Conservation (phyloP, 306 rosid genomes). For the Coriaria nepalensis region DNA sequence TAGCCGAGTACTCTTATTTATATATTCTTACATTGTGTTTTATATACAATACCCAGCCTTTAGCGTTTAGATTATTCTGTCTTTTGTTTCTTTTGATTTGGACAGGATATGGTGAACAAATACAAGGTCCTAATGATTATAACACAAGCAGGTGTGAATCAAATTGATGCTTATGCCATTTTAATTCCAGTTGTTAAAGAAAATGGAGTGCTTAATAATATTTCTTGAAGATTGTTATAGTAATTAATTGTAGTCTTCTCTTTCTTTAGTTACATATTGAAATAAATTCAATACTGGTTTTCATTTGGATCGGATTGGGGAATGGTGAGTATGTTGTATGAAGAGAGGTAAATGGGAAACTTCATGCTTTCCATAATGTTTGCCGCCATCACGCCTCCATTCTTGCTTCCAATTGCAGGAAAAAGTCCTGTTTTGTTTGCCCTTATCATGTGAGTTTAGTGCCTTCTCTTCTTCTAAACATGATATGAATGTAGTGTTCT, state of each 20-base stretch:
- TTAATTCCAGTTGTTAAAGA: no score
- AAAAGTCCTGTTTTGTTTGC: slow-evolving; percentile 81
- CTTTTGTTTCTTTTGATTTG: slow-evolving; percentile 12
- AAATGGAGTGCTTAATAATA: no score
- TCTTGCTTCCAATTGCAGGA: slow-evolving; percentile 62
- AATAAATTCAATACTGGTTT: slow-evolving; percentile 2
- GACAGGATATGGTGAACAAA: slow-evolving; percentile 56
- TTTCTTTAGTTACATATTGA: no score
- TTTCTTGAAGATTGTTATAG: no score
- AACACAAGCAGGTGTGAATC: slow-evolving; percentile 72
- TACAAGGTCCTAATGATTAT: slow-evolving; percentile 41
- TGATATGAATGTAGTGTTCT: not conserved
- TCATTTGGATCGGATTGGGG: slow-evolving; percentile 49
- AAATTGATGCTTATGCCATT: not conserved
- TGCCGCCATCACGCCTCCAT: slow-evolving; percentile 86
- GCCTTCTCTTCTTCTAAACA: not conserved
- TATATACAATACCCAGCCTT: no score
- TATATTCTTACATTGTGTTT: no score
- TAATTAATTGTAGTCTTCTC: no score
- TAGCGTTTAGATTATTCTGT: no score
- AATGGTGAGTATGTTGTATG: slow-evolving; percentile 70
- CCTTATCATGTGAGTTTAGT: slow-evolving; percentile 75
- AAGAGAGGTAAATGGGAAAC: slow-evolving; percentile 41
- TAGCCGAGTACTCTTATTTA: no score
- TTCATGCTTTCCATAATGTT: slow-evolving; percentile 75